Base-by-base conservation (phyloP, 2,329 filamentous ascomycete species). In the Cladosporium colombiae region DNA sequence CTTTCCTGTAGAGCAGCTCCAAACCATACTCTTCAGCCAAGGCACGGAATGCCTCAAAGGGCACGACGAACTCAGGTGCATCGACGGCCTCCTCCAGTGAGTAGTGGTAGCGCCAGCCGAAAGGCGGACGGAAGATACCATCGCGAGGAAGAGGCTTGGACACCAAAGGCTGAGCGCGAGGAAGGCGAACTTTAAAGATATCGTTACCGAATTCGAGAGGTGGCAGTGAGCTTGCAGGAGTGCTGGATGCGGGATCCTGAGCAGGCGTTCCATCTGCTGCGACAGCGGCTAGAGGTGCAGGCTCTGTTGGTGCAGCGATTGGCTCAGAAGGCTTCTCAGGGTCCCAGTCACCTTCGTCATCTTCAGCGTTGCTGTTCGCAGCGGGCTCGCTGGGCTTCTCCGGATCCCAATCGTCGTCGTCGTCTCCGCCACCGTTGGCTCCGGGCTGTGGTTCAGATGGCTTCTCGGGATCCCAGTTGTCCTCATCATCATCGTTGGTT, bases 31-130 rank as follows among this genome's bases (percentile, higher is more conserved):
- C 93, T 76, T 97, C 93, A 21, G 95, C 95, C 73, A 98, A 82
- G 74, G 92, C 93, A 80, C 95, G 91, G 81, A 99, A 98, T 0
- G 93, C 93, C 77, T 97, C 93, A 94, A 95, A 99, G 0, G 95
- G 95, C 1, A 99, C 95, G 1, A 99, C 94, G 76, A 97, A 99
- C 81, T 99, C 95, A 2, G 95, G 94, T 8, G 97, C 92, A 77
- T 98, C 94, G 23, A 99, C 95, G 0, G 95, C 95, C 80, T 99
- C 95, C 73, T 95, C 89, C 65, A 99, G 88, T 78, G 93, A 96
- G 82, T 97, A 99, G 75, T 88, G 96, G 81, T 99, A 99, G 78
- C 95, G 97, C 93, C 95, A 98, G 59, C 94, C 95, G 76, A 93
- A 98, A 0, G 95, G 92, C 5, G 95, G 95, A 5, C 95, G 89